Percentiles rank a stretch among this genome's conserved stretches.
These are phyloP conservation scores for Venustampulla echinocandica DNA, from an alignment of 495 filamentous ascomycete species.

Conservation along the genomic window DNA sequence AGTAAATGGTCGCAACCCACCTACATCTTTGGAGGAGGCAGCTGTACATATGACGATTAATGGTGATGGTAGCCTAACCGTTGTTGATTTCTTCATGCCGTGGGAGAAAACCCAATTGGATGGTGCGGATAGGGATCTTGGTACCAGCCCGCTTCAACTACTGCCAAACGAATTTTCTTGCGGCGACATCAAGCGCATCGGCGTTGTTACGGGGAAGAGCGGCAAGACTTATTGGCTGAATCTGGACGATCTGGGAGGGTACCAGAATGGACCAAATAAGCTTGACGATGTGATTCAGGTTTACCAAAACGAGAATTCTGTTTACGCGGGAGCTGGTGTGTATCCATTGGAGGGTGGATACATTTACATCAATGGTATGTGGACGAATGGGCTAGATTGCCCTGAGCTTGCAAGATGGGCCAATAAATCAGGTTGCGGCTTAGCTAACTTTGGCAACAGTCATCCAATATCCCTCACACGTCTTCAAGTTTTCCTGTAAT, in stretches of 20 bases:
- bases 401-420: too few species aligned
- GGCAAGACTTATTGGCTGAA: conserved; percentile 31
- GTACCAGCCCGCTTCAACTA: conserved; percentile 32
- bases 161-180: conserved; percentile 32
- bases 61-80: conserved; percentile 28
- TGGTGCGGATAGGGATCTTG: conserved; percentile 38
- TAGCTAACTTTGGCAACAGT: too few species aligned
- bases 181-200: conserved; percentile 27
- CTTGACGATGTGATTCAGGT: conserved; percentile 31
- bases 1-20: conserved; percentile 29
- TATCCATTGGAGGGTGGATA: conserved; percentile 39
- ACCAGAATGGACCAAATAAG: conserved; percentile 28
- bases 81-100: conserved; percentile 36
- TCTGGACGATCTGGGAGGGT: conserved; percentile 31
- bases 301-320: conserved; percentile 25
- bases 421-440: too few species aligned
- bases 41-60: conserved; percentile 33
- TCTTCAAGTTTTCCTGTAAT: conserved; percentile 29
- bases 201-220: conserved; percentile 29
- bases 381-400: not conserved
- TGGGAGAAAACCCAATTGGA: conserved; percentile 33
- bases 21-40: conserved; percentile 36
- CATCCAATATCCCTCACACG: conserved; percentile 28
- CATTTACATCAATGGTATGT: conserved; percentile 29
- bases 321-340: conserved; percentile 32